Evolutionary conservation across 805 yeast species (phyloP).

Genomic region (Kuraishia molischiana): DNA sequence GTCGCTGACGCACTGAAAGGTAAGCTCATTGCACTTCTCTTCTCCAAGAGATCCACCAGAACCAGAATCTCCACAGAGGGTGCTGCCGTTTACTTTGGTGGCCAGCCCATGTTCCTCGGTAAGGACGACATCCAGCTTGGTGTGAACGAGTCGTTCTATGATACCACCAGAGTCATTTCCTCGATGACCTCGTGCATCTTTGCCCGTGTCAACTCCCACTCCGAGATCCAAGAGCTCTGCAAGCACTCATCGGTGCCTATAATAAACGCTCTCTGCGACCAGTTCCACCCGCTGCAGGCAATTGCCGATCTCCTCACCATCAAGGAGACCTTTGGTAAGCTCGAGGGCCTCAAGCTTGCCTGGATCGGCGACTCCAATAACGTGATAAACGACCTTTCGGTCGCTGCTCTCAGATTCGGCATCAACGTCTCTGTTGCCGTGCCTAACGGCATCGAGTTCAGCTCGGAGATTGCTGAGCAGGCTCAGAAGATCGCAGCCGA

Average conservation of each 20-base stretch:
- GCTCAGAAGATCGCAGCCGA: conserved; percentile 45
- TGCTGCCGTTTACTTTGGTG: conserved; percentile 88
- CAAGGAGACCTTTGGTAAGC: conserved; percentile 53
- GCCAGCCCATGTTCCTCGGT: conserved; percentile 93
- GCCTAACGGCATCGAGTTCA: conserved; percentile 65
- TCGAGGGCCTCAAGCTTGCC: conserved; percentile 61
- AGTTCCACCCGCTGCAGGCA: conserved; percentile 91
- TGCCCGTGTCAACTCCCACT: conserved; percentile 88
- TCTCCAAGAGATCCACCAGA: conserved; percentile 89
- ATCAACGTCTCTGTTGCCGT: conserved; percentile 79
- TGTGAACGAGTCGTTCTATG: conserved; percentile 85
- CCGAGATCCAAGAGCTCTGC: conserved; percentile 71
- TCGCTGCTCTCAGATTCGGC: conserved; percentile 80
- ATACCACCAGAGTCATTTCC: conserved; percentile 80
- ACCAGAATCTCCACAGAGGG: conserved; percentile 93
- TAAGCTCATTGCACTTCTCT: conserved; percentile 72
- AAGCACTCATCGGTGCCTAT: conserved; percentile 82
- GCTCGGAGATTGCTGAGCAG: conserved; percentile 36
- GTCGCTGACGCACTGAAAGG: conserved; percentile 54
- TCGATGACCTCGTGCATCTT: conserved; percentile 96
- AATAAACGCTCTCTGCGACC: conserved; percentile 89
- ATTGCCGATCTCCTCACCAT: conserved; percentile 85
- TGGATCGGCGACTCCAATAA: conserved; percentile 98
- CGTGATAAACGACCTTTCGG: conserved; percentile 86
- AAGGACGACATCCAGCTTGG: conserved; percentile 96